Evolutionary conservation across 148 eudicot genomes (phyloP), one percentile per base, ranked within the genome.

Genomic region (Cornus kousa): DNA sequence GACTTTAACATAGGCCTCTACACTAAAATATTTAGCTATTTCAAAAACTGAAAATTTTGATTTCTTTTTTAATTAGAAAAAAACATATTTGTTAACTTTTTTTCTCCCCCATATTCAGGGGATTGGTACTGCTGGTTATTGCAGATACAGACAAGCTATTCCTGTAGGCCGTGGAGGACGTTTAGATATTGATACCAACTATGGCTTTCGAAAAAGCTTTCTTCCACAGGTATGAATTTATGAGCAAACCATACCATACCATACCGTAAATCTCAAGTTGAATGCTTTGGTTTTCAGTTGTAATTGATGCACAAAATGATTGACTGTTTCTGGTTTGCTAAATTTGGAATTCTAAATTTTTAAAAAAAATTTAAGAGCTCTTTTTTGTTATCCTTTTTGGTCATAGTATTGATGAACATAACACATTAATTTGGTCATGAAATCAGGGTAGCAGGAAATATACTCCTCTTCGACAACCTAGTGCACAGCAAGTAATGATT

Each of bases 101-200:
- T 75, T 9, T 53, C 43, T 46, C 23, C 67, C 32, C 6, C 5
- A 24, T 39, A 24, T 39, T 22, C 80, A 95, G 98, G 94, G 94
- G 23, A 84, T 79, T 77, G 81, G 89, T 70, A 95, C 98, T 23
- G 78, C 88, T 39, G 98, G 97, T 73, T 89, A 91, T 70, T 95
- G 98, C 68, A 82, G 98, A 80, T 95, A 93, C 65, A 84, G 94
- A 79, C 97, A 95, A 79, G 91, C 94, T 7, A 87, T 95, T 77
- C 98, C 98, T 5, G 55, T 88, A 20, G 98, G 97, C 43, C 78
- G 43, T 40, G 91, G 93, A 33, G 98, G 98, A 64, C 74, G 86
- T 77, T 73, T 95, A 71, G 94, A 95, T 59, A 87, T 80, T 12
- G 97, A 95, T 71, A 79, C 97, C 48, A 91, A 93, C 74, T 89